Base-by-base conservation (phyloP, 805 yeast species). In the Spathaspora sp. region DNA sequence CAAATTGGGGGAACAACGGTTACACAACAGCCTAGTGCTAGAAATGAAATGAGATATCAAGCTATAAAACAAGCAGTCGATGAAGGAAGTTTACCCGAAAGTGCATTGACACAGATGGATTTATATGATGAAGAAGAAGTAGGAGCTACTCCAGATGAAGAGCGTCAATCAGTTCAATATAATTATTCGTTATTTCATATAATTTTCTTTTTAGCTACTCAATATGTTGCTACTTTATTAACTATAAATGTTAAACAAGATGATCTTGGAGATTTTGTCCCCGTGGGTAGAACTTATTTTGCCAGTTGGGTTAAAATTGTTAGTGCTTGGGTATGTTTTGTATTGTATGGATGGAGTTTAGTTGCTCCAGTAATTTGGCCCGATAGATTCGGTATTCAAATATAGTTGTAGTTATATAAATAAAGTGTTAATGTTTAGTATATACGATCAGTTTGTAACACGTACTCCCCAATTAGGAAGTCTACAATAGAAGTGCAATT, bases 281-380 rank as follows among this genome's bases (percentile, higher is more conserved):
- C 99, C 0, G 98, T 94, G 8, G 99, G 99, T 0, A 78, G 99
- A 62, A 93, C 99, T 0, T 92, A 93, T 68, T 94, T 93, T 66
- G 86, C 93, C 58, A 83, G 96, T 5, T 91, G 97, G 97, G 90
- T 93, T 47, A 94, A 94, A 69, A 89, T 94, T 52, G 76, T 87
- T 16, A 85, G 96, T 63, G 87, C 97, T 1, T 91, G 97, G 96
- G 81, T 88, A 44, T 96, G 99, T 65, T 94, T 84, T 64, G 73
- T 76, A 6, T 76, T 94, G 47, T 94, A 93, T 62, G 84, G 85
- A 1, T 94, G 98, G 99, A 88, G 96, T 7, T 69, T 94, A 54
- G 65, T 89, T 9, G 99, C 98, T 0, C 99, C 99, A 0, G 87
- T 89, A 7, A 59, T 89, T 12, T 81, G 91, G 76, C 97, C 97